These are phyloP conservation scores for Huntiella savannae DNA, from an alignment of 2,329 filamentous ascomycete species.

Conservation along the genomic window DNA sequence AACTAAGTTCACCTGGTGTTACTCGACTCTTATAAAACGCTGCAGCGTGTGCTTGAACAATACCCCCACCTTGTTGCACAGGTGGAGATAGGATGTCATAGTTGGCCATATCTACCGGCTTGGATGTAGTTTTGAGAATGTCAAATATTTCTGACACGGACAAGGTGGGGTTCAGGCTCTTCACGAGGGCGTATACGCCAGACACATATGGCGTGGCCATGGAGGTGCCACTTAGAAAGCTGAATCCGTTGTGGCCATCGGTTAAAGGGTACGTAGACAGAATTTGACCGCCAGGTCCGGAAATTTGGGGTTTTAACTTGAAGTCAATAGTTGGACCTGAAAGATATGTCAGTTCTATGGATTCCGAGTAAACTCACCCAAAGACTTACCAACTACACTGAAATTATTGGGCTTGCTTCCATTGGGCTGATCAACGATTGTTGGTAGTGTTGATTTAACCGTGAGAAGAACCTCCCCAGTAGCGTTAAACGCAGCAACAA, in stretches of 20 bases:
- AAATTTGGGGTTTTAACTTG: constrained; percentile 17
- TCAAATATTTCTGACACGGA: constrained; percentile 16
- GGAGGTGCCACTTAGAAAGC: constrained; percentile 29
- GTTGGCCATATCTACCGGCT: constrained; percentile 16
- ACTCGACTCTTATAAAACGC: background rate
- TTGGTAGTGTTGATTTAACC: background rate
- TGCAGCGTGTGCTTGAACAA: constrained; percentile 18
- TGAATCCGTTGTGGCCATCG: constrained; percentile 15
- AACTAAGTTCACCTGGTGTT: background rate
- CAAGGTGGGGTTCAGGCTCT: constrained; percentile 16
- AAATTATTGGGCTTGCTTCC: constrained; percentile 11
- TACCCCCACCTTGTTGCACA: constrained; percentile 19
- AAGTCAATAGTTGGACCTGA: constrained; percentile 13
- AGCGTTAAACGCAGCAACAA: background rate
- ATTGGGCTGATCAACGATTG: constrained; percentile 6
- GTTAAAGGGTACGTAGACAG: constrained; percentile 17
- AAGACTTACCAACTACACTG: constrained; percentile 9
- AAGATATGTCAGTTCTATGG: background rate
- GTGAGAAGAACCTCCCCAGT: background rate
- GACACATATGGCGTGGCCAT: constrained; percentile 37
- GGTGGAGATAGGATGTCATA: constrained; percentile 16
- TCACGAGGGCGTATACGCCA: constrained; percentile 27
- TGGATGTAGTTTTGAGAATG: constrained; percentile 17
- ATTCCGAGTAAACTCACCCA: background rate
- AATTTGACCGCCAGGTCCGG: constrained; percentile 19